A percentile compares a stretch with the other conserved stretches of the same genome.
Evolutionary conservation across 257 asterid genomes (phyloP).

Genomic region (Primulina eburnea): DNA sequence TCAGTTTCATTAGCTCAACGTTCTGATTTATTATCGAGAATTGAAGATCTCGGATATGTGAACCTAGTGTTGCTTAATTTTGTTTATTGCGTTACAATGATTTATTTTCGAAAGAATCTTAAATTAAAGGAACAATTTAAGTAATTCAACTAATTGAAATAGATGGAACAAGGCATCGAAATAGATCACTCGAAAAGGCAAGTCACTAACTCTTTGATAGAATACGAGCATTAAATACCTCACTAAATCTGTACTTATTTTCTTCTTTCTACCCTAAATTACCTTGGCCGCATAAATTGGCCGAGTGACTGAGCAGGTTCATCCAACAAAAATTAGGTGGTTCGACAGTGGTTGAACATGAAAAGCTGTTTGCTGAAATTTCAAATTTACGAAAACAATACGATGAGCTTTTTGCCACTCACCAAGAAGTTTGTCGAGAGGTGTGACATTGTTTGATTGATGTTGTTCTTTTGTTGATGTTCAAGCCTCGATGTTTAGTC

Average conservation of each 20-base stretch:
- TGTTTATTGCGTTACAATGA: not conserved
- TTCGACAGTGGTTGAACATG: conserved; percentile 72
- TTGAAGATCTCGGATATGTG: not conserved
- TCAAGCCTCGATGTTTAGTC: conserved; percentile 2
- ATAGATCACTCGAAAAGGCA: too few relatives aligned
- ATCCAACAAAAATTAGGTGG: conserved; percentile 91
- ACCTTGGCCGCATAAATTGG: conserved; percentile 2
- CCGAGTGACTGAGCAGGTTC: conserved; percentile 48
- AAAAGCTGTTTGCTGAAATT: conserved; percentile 71
- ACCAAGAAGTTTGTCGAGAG: conserved; percentile 75
- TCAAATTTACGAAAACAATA: conserved; percentile 59
- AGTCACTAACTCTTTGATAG: not conserved
- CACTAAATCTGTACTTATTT: not conserved
- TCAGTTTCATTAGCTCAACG: not conserved
- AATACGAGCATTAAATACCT: not conserved
- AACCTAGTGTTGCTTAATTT: not conserved
- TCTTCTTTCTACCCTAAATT: conserved; percentile 1
- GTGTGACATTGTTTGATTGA: conserved; percentile 31
- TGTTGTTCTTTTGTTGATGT: conserved; percentile 10
- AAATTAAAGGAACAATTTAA: not conserved
- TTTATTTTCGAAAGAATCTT: not conserved
- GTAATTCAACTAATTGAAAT: not conserved
- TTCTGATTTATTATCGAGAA: not conserved
- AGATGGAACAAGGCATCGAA: not conserved
- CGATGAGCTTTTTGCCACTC: conserved; percentile 60